Evolutionary conservation across 1,284 basidiomycete species (phyloP).

Genomic region (Puccinia hordei): DNA sequence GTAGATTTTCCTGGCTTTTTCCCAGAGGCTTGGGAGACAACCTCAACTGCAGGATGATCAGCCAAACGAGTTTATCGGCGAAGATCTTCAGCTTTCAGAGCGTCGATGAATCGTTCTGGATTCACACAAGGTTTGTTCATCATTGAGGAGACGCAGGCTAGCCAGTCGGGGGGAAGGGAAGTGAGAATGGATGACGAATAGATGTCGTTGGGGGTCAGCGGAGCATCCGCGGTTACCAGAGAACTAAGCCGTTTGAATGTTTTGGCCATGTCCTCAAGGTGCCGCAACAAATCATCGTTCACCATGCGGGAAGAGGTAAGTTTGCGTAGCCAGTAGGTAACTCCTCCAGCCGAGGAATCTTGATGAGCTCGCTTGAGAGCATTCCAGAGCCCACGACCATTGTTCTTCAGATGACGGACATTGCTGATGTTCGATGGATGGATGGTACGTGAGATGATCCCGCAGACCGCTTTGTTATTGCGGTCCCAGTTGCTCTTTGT

Average conservation of each 20-base stretch:
- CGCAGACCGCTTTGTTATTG: constrained; percentile 16
- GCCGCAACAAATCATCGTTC: too few species aligned
- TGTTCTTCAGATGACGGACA: not conserved
- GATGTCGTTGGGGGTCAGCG: constrained; percentile 8
- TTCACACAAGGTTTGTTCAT: too few species aligned
- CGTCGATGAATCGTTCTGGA: not conserved
- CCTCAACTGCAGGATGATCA: not conserved
- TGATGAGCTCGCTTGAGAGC: too few species aligned
- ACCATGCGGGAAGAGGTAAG: too few species aligned
- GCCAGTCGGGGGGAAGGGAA: not conserved
- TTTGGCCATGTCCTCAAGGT: too few species aligned
- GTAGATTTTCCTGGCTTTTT: too few species aligned
- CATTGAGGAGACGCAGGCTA: too few species aligned
- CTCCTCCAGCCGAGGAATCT: too few species aligned
- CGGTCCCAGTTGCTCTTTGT: too few species aligned
- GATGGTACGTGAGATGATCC: not conserved
- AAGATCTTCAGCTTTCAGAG: not conserved
- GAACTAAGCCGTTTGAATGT: not conserved
- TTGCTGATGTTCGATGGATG: not conserved
- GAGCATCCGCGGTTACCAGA: not conserved
- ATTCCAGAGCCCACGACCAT: too few species aligned
- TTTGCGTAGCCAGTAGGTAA: too few species aligned
- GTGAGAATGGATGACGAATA: not conserved
- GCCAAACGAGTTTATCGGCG: not conserved
- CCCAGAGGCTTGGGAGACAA: too few species aligned